phyloP scores from a whole-genome alignment of 2,329 filamentous ascomycete genomes.

The Camillea tinctor region DNA sequence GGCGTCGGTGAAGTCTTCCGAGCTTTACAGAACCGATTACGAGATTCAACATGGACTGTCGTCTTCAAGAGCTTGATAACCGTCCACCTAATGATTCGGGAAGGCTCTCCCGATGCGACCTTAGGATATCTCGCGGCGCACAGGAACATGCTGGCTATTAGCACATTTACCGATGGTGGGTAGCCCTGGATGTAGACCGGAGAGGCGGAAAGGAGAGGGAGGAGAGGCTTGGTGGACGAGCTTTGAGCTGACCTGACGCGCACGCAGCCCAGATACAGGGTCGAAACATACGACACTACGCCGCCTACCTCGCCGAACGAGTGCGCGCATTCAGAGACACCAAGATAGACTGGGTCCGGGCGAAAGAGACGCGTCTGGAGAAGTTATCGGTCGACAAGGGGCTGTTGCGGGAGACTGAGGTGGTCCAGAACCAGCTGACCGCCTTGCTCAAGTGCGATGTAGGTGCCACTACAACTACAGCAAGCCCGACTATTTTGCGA shows the following conservation, averaged over 20 bases:
- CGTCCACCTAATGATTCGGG: slow-evolving; percentile 94
- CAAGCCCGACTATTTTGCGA: slow-evolving; percentile 1
- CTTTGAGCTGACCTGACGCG: slow-evolving; percentile 19
- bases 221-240: background rate
- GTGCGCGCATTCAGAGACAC: slow-evolving; percentile 80
- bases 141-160: slow-evolving; percentile 80
- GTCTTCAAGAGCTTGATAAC: slow-evolving; percentile 98
- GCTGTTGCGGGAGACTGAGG: slow-evolving; percentile 84
- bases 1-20: slow-evolving; percentile 96
- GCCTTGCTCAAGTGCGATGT: slow-evolving; percentile 89
- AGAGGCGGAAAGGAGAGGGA: background rate
- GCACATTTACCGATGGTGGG: slow-evolving; percentile 88
- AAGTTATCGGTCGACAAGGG: slow-evolving; percentile 88
- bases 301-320: slow-evolving; percentile 80
- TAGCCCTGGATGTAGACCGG: slow-evolving; percentile 14
- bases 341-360: slow-evolving; percentile 85
- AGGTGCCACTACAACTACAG: slow-evolving; percentile 38
- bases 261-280: slow-evolving; percentile 84
- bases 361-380: slow-evolving; percentile 79
- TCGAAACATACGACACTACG: slow-evolving; percentile 89
- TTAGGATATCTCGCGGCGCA: slow-evolving; percentile 80
- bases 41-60: slow-evolving; percentile 99
- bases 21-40: slow-evolving; percentile 80
- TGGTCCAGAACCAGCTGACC: slow-evolving; percentile 82
- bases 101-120: slow-evolving; percentile 87